Conservation (phyloP, 2,329 filamentous ascomycete species). For the Paraconiothyrium brasiliense region DNA sequence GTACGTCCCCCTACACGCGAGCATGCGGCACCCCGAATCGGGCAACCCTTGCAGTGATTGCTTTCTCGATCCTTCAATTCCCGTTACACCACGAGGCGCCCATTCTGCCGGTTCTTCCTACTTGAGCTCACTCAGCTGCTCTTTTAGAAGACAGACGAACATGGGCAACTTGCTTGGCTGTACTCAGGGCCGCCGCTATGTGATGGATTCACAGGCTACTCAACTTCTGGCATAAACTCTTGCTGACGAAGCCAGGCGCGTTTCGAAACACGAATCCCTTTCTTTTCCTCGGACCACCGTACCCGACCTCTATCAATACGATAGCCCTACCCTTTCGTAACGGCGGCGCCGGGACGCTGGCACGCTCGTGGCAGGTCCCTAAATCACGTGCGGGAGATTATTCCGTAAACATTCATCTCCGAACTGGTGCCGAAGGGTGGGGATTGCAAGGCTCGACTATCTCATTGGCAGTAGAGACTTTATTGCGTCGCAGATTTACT, state of each 20-base stretch:
- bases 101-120: neutral
- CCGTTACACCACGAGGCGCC: neutral
- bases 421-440: constrained; percentile 5
- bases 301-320: constrained; percentile 5
- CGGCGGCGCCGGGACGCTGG: constrained; percentile 9
- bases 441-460: neutral
- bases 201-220: neutral
- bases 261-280: neutral
- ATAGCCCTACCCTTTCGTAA: constrained; percentile 1
- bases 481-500: constrained; percentile 1
- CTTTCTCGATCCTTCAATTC: constrained; percentile 6
- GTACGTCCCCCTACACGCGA: constrained; percentile 18
- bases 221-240: neutral
- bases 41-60: neutral
- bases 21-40: constrained; percentile 4
- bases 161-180: neutral
- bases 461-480: constrained; percentile 12
- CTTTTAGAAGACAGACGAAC: neutral
- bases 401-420: constrained; percentile 14
- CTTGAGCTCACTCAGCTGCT: neutral
- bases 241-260: constrained; percentile 7
- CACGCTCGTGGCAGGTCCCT: constrained; percentile 6
- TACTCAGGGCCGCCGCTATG: neutral
- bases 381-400: constrained; percentile 14
- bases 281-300: neutral